Evolutionary conservation across 108 stramenopile genomes (phyloP), one percentile per base, ranked within the genome.

Genomic region (Fistulifera pelliculosa): DNA sequence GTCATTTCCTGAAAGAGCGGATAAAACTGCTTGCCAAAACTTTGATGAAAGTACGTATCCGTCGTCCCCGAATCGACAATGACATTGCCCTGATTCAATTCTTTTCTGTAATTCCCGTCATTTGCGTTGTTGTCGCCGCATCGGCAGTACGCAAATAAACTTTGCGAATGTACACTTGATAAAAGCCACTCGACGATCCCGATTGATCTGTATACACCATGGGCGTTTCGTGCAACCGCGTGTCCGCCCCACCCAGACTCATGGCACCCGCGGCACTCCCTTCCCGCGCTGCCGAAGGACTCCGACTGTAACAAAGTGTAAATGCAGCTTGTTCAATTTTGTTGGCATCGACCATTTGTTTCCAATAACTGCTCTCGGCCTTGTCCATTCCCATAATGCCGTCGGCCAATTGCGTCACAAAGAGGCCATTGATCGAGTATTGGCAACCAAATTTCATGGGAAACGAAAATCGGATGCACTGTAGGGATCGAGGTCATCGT

Each of bases 21-120:
- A 13, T 73, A 49, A 64, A 97, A 95, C 5, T 73, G 50, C 0
- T 49, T 25, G 7, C 68, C 65, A 18, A 91, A 61, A 15, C 27
- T 45, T 21, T 56, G 51, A 2, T 72, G 72, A 22, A 95, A 80
- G 60, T 98, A 98, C 12, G 94, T 94, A 73, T 98, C 98, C 13
- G 98, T 98, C 12, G 98, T 98, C 6, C 98, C 98, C 49, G 73
- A 75, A 69, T 98, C 98, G 3, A 98, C 92, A 71, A 98, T 98
- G 49, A 88, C 82, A 41, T 83, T 86, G 5, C 96, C 91, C 8
- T 41, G 47, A 39, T 93, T 84, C 61, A 84, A 58, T 24, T 17
- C 26, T 13, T 17, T 16, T 54, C 71, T 69, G 0, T 25, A 19
- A 60, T 41, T 2, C 68, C 42, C 6, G 60, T 49, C 1, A 67